These are phyloP conservation scores for Colletotrichum limetticola DNA, from an alignment of 2,329 filamentous ascomycete genomes.

Conservation along the genomic window DNA sequence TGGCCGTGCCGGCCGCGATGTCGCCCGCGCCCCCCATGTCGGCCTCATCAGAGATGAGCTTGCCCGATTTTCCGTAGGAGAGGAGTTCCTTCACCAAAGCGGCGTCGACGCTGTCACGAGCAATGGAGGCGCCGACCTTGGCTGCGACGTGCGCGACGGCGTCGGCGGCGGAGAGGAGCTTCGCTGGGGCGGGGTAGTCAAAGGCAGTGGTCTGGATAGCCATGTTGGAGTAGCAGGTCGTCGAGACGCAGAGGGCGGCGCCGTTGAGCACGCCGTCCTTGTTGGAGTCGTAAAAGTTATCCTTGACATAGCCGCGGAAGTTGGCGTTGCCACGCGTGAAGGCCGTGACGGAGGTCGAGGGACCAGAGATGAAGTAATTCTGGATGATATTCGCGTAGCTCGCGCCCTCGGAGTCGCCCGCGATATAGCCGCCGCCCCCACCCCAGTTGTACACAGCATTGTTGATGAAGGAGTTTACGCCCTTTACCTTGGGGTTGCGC, in stretches of 20 bases:
- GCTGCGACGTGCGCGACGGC: slow-evolving; percentile 53
- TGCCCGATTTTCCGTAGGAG: slow-evolving; percentile 56
- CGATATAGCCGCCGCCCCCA: slow-evolving; percentile 64
- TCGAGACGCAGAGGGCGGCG: slow-evolving; percentile 51
- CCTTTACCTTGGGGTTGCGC: slow-evolving; percentile 67
- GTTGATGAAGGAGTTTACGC: slow-evolving; percentile 63
- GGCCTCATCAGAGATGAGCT: slow-evolving; percentile 58
- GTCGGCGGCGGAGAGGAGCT: slow-evolving; percentile 49
- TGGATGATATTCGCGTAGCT: slow-evolving; percentile 64
- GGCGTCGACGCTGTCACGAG: slow-evolving; percentile 56
- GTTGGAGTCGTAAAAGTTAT: slow-evolving; percentile 63
- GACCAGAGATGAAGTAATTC: slow-evolving; percentile 68
- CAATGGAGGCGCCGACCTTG: slow-evolving; percentile 54
- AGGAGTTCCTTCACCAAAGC: slow-evolving; percentile 54
- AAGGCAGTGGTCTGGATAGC: slow-evolving; percentile 52
- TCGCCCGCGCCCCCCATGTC: slow-evolving; percentile 53
- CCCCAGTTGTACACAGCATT: slow-evolving; percentile 68
- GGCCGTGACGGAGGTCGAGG: slow-evolving; percentile 58
- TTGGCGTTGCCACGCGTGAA: slow-evolving; percentile 66
- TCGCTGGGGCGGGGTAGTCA: slow-evolving; percentile 54
- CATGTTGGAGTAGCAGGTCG: slow-evolving; percentile 59
- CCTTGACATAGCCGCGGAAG: slow-evolving; percentile 63
- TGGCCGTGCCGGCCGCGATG: slow-evolving; percentile 49
- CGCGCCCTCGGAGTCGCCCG: slow-evolving; percentile 57
- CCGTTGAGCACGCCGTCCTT: slow-evolving; percentile 61